Base-by-base conservation (phyloP, 768 basidiomycete species). In the Pholiota microspora region DNA sequence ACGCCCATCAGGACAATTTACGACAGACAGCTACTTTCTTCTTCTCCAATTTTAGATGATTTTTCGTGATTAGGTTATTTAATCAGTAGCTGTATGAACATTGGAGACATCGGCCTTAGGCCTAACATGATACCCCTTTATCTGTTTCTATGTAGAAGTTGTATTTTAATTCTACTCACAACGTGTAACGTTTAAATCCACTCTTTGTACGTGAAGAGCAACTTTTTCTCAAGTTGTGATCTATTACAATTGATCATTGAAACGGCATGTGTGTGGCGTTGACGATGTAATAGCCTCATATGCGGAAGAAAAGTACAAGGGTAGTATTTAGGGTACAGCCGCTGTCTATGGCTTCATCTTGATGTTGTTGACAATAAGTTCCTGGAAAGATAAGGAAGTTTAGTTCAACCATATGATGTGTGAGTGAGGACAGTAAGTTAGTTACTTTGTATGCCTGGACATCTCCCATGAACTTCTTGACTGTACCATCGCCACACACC, bases 381-480 rank as follows among this genome's bases (percentile, higher is more conserved):
- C 86, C 89, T 87, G 67, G 16, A 52, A 36, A 51, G 32, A n/a
- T n/a, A n/a, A 55, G 24, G 18, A 49, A 47, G 4, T 13, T 52
- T 15, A 52, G 34, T 21, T 42, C 7, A 18, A 12, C 40, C 23
- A 6, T 2, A 23, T 9, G 12, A 42, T 21, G 9, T n/a, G n/a
- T n/a, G n/a, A n/a, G n/a, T n/a, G n/a, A n/a, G n/a, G n/a, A n/a
- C n/a, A n/a, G 18, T 21, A 16, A 10, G 21, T 21, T 21, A 10
- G 2, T 42, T 49, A 85, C 92, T 88, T 96, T 97, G 79, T 97
- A 97, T 9, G 82, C 84, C 63, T 92, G 83, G 0, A 97, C 94
- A 63, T 97, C 94, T 34, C 94, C 93, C 69, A 73, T 83, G 77
- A 94, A 96, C 69, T 92, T 92, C 54, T 72, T 73, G 28, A 92